Percentiles rank a stretch among this genome's conserved stretches.
These are phyloP conservation scores for Umbelopsis sp. DNA, from an alignment of 192 early-diverging fungal genomes.

Conservation along the genomic window DNA sequence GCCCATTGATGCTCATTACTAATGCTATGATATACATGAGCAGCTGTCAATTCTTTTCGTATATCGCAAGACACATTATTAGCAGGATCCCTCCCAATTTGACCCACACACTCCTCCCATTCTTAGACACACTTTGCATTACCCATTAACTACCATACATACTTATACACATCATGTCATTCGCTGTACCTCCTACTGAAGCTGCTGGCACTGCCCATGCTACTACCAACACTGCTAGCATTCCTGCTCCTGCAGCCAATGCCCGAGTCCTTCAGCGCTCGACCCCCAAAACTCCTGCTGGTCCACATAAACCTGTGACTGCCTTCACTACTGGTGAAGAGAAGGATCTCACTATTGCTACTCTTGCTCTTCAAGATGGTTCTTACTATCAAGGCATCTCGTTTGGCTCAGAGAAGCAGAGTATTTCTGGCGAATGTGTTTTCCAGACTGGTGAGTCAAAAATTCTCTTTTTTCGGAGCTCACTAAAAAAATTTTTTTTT, in stretches of 20 bases:
- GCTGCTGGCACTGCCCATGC: slow-evolving; percentile 29
- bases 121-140: neutral
- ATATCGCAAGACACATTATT: neutral
- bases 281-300: slow-evolving; percentile 40
- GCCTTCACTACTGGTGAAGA: slow-evolving; percentile 30
- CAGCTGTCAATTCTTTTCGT: neutral
- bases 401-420: slow-evolving; percentile 89
- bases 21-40: neutral
- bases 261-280: slow-evolving; percentile 24
- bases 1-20: neutral
- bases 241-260: slow-evolving; percentile 38
- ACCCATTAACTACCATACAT: slow-evolving; percentile 6
- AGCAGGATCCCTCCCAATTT: neutral
- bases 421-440: slow-evolving; percentile 94
- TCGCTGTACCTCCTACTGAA: slow-evolving; percentile 23
- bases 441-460: slow-evolving; percentile 89
- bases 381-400: slow-evolving; percentile 84
- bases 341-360: slow-evolving; percentile 53
- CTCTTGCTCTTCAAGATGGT: slow-evolving; percentile 88
- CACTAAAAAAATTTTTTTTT: slow-evolving; percentile 3
- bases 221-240: slow-evolving; percentile 13
- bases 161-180: slow-evolving; percentile 13
- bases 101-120: neutral
- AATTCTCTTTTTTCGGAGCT: neutral
- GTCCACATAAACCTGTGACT: slow-evolving; percentile 42